A percentile compares a stretch with the other conserved stretches of the same genome.
phyloP scores from a whole-genome alignment of 2,329 filamentous ascomycete species.

The Amesomyces nigricolor region DNA sequence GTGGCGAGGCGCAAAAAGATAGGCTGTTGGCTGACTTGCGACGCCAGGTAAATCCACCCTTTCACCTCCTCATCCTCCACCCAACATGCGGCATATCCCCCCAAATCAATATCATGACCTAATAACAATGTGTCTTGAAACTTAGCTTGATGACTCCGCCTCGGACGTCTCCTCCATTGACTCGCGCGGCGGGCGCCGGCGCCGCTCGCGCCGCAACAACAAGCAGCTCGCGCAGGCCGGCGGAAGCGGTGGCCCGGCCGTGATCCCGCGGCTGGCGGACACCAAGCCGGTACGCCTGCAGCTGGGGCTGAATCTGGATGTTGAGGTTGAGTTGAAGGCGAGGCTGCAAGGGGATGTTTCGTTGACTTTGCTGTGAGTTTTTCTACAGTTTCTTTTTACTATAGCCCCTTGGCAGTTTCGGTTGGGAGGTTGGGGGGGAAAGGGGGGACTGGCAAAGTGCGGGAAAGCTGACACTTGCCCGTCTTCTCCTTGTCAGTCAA shows the following conservation, averaged over 20 bases:
- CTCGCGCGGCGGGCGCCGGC: conserved; percentile 22
- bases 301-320: conserved; percentile 56
- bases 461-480: not conserved
- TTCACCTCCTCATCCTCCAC: no score
- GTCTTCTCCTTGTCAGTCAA: not conserved
- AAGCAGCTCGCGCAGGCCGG: conserved; percentile 18
- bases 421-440: no score
- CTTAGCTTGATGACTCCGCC: conserved; percentile 27
- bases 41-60: conserved; percentile 21
- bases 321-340: conserved; percentile 75
- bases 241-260: conserved; percentile 16
- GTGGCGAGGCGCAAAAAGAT: conserved; percentile 13
- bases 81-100: no score
- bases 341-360: conserved; percentile 72
- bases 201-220: conserved; percentile 20
- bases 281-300: conserved; percentile 30
- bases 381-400: not conserved
- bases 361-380: conserved; percentile 59
- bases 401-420: not conserved
- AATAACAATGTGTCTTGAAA: not conserved
- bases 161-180: conserved; percentile 28
- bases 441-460: no score
- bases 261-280: conserved; percentile 27
- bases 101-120: not conserved
- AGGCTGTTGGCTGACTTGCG: conserved; percentile 24